Conservation (phyloP, 2,329 filamentous ascomycete genomes). For the Fulvia fulva region DNA sequence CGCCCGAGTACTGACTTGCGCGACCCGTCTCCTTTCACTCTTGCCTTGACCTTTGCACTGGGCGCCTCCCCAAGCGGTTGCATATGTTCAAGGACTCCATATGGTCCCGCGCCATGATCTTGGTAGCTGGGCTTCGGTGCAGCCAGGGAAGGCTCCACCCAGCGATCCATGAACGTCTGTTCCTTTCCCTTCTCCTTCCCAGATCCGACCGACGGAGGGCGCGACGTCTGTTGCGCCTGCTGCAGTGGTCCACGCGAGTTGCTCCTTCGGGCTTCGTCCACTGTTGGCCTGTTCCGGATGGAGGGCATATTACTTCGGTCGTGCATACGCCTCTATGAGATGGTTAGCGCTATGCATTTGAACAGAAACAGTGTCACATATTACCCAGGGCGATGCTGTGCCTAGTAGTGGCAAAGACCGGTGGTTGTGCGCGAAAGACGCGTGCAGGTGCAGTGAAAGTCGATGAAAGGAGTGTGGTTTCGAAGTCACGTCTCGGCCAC, state of each 20-base stretch:
- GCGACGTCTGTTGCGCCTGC: slow-evolving; percentile 1
- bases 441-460: background rate
- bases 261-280: slow-evolving; percentile 8
- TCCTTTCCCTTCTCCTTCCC: slow-evolving; percentile 27
- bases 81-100: slow-evolving; percentile 77
- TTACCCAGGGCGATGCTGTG: slow-evolving; percentile 25
- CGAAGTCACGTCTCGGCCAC: background rate
- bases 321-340: slow-evolving; percentile 5
- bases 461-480: background rate
- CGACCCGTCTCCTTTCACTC: slow-evolving; percentile 45
- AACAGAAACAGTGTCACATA: background rate
- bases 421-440: background rate
- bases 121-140: slow-evolving; percentile 64
- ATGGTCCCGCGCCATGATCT: slow-evolving; percentile 68
- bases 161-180: slow-evolving; percentile 34
- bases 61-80: slow-evolving; percentile 72
- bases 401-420: background rate
- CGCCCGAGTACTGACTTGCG: slow-evolving; percentile 40
- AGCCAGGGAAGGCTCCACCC: slow-evolving; percentile 55
- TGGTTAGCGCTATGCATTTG: slow-evolving; percentile 5
- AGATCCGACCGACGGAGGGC: slow-evolving; percentile 38
- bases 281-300: slow-evolving; percentile 2
- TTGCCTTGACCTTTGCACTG: slow-evolving; percentile 56
- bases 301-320: slow-evolving; percentile 4
- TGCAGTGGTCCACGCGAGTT: slow-evolving; percentile 11